These are phyloP conservation scores for Lentithecium fluviatile DNA, from an alignment of 495 filamentous ascomycete genomes.

Conservation along the genomic window DNA sequence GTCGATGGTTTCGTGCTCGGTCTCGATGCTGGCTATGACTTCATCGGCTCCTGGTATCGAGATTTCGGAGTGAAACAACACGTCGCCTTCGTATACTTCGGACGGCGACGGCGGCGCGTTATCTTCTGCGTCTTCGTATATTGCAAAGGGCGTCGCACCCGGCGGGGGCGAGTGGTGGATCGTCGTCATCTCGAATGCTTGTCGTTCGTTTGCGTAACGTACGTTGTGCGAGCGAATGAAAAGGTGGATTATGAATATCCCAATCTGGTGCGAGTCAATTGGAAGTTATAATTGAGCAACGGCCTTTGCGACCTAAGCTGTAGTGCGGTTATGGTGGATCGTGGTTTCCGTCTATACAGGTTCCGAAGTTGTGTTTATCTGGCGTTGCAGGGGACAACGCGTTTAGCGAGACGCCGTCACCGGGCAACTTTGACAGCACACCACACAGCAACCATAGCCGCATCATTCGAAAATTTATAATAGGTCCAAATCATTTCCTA, in stretches of 20 bases:
- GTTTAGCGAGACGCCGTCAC: neutral
- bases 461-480: neutral
- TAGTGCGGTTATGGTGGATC: neutral
- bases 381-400: constrained; percentile 19
- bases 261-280: neutral
- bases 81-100: constrained; percentile 22
- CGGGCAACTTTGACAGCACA: neutral
- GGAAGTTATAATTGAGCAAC: neutral
- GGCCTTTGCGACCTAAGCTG: neutral
- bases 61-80: constrained; percentile 16
- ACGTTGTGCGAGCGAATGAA: constrained; percentile 1
- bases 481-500: too few species aligned
- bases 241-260: neutral
- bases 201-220: neutral
- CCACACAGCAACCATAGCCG: neutral
- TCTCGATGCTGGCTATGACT: constrained; percentile 24
- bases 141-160: constrained; percentile 19
- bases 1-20: neutral
- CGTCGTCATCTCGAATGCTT: constrained; percentile 21
- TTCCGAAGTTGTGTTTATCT: neutral
- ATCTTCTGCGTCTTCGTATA: constrained; percentile 31
- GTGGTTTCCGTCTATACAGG: constrained; percentile 10
- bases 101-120: constrained; percentile 22
- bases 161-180: constrained; percentile 24
- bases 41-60: constrained; percentile 19